Base-by-base conservation (phyloP, 2,329 filamentous ascomycete genomes). In the Talaromyces sp. region DNA sequence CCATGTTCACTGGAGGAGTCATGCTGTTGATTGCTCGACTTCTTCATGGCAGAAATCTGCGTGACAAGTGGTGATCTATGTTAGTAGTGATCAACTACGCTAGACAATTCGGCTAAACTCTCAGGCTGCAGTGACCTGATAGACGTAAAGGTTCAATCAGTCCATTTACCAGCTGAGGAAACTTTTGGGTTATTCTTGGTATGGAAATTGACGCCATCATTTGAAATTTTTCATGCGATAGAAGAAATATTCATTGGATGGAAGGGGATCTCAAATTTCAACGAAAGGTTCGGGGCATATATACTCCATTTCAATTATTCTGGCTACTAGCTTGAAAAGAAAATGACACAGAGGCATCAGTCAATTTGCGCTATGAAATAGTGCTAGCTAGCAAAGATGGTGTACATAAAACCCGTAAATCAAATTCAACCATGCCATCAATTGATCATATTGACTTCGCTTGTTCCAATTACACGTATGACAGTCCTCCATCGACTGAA, bases 401-500 rank as follows among this genome's bases (percentile, higher is more conserved):
- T 38, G 35, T n/a, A 38, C 17, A n/a, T 38, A 9, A 38, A 7
- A 38, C 35, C 14, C 14, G 14, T 38, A n/a, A n/a, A 38, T 17
- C 14, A 38, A n/a, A 17, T 17, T 7, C 8, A n/a, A n/a, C 1
- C 35, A 38, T 38, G 14, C 35, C 35, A 35, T 38, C 35, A 38
- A 6, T 8, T n/a, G 14, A n/a, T n/a, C 31, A 31, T 11, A 38
- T 38, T 38, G 35, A n/a, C 35, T 7, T 38, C 35, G 14, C 35
- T 55, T 17, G 26, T 21, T n/a, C 35, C 57, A 54, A 29, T 35
- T 57, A 65, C 27, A 61, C 61, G 54, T 65, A 65, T 24, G 57
- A 54, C 43, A 65, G 60, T 5, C 56, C 56, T 38, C 56, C 56
- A 54, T 58, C 56, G 9, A 58, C 56, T 4, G 27, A 52, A 2